Percentiles rank a stretch among this genome's conserved stretches.
Conservation (phyloP, 2,329 filamentous ascomycete species). For the Diaporthe citrichinensis region DNA sequence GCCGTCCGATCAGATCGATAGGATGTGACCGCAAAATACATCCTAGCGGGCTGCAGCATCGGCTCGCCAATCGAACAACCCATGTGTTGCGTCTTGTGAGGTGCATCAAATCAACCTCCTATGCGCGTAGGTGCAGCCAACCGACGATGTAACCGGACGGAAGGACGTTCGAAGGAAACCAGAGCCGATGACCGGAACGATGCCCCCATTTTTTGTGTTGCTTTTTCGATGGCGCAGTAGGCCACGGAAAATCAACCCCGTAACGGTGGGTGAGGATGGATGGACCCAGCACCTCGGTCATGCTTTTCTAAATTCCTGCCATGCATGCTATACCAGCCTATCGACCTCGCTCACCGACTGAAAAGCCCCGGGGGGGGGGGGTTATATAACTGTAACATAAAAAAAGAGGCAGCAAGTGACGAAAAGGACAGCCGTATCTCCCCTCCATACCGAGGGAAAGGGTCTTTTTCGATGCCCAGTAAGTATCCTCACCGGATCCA, state of each 20-base stretch:
- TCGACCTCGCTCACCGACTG: conserved; percentile 14
- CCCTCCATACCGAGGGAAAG: background rate
- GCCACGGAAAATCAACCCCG: background rate
- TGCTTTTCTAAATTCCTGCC: conserved; percentile 3
- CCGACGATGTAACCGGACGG: conserved; percentile 4
- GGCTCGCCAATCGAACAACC: background rate
- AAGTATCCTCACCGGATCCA: background rate
- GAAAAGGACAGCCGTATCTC: background rate
- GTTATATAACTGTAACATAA: conserved; percentile 15
- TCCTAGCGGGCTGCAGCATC: background rate
- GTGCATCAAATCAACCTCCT: background rate
- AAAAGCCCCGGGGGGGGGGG: background rate
- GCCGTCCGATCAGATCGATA: conserved; percentile 27
- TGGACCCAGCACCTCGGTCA: background rate
- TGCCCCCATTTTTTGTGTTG: background rate
- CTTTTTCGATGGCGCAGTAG: background rate
- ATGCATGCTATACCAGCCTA: background rate
- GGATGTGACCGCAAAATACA: background rate
- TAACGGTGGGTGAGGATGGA: background rate
- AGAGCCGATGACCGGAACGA: conserved; percentile 8
- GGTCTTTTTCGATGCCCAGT: background rate
- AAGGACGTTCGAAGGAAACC: background rate
- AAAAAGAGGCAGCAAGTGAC: conserved; percentile 7
- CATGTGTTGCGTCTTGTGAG: background rate
- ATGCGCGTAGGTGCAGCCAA: background rate